These are phyloP conservation scores for Cladosporium oxysporum DNA, from an alignment of 2,329 filamentous ascomycete genomes.

Conservation along the genomic window DNA sequence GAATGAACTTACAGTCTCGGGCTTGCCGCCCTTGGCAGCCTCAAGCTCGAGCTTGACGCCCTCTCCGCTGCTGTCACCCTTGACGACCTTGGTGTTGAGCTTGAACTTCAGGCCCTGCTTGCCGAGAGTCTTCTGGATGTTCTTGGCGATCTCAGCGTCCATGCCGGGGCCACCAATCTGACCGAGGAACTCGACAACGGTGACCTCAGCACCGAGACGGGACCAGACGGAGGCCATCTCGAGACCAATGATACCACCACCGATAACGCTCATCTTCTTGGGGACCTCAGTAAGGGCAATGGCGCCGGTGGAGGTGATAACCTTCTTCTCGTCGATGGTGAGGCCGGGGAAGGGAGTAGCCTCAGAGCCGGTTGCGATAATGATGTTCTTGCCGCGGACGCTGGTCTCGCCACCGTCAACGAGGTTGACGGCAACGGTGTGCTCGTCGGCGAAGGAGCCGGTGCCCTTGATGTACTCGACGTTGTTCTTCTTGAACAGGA, in stretches of 20 bases:
- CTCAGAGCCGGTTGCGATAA: conserved; percentile 95
- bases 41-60: conserved; percentile 82
- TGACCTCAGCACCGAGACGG: conserved; percentile 88
- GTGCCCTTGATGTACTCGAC: conserved; percentile 97
- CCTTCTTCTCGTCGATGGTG: conserved; percentile 94
- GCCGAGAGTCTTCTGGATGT: conserved; percentile 84
- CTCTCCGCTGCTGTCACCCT: conserved; percentile 77
- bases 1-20: conserved; percentile 69
- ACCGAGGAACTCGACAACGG: conserved; percentile 92
- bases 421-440: conserved; percentile 88
- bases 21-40: conserved; percentile 93
- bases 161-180: conserved; percentile 98
- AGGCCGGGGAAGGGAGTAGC: conserved; percentile 94
- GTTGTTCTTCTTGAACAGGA: conserved; percentile 98
- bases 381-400: conserved; percentile 90
- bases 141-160: conserved; percentile 91
- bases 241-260: conserved; percentile 96
- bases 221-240: conserved; percentile 99
- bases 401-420: conserved; percentile 88
- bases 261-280: conserved; percentile 95
- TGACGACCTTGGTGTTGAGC: conserved; percentile 90
- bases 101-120: conserved; percentile 99
- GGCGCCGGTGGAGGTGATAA: conserved; percentile 94
- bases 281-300: conserved; percentile 87
- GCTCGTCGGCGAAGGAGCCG: conserved; percentile 71